phyloP scores from a whole-genome alignment of 2,329 filamentous ascomycete species.

The Cladosporium sp. region DNA sequence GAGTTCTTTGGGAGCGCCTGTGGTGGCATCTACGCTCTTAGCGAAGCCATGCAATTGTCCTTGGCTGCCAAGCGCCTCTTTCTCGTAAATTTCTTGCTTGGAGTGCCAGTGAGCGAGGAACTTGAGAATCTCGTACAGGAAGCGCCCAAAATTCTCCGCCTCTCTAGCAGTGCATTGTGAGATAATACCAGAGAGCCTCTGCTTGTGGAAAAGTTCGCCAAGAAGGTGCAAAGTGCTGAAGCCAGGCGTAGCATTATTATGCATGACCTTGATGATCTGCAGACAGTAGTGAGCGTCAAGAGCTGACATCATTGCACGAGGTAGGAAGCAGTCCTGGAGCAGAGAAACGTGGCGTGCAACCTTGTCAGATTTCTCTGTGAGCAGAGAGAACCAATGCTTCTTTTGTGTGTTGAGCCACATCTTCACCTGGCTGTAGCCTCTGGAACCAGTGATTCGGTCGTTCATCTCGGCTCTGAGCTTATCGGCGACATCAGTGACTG shows the following conservation, averaged over 20 bases:
- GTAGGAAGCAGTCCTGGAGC: slow-evolving; percentile 88
- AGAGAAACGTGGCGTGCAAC: slow-evolving; percentile 69
- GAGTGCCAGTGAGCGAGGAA: slow-evolving; percentile 83
- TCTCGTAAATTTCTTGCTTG: slow-evolving; percentile 71
- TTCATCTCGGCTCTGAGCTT: slow-evolving; percentile 70
- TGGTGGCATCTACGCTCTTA: slow-evolving; percentile 59
- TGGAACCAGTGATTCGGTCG: slow-evolving; percentile 54
- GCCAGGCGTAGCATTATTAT: slow-evolving; percentile 75
- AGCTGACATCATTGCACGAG: slow-evolving; percentile 76
- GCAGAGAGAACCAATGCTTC: slow-evolving; percentile 68
- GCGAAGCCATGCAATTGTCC: slow-evolving; percentile 74
- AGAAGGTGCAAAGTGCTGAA: slow-evolving; percentile 84
- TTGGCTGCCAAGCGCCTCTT: slow-evolving; percentile 67
- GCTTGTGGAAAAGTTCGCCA: slow-evolving; percentile 77
- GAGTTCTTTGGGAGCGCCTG: slow-evolving; percentile 57
- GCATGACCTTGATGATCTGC: slow-evolving; percentile 79
- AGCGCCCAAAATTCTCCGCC: slow-evolving; percentile 87
- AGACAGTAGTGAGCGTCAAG: slow-evolving; percentile 87
- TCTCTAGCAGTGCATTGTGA: slow-evolving; percentile 88
- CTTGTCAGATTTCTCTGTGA: slow-evolving; percentile 38
- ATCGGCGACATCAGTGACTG: slow-evolving; percentile 64
- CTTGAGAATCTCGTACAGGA: slow-evolving; percentile 74
- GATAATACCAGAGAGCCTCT: slow-evolving; percentile 74
- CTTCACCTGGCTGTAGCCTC: slow-evolving; percentile 60
- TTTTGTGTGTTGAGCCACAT: slow-evolving; percentile 71